Evolutionary conservation across 768 basidiomycete genomes (phyloP).

Genomic region (Pluteus cervinus): DNA sequence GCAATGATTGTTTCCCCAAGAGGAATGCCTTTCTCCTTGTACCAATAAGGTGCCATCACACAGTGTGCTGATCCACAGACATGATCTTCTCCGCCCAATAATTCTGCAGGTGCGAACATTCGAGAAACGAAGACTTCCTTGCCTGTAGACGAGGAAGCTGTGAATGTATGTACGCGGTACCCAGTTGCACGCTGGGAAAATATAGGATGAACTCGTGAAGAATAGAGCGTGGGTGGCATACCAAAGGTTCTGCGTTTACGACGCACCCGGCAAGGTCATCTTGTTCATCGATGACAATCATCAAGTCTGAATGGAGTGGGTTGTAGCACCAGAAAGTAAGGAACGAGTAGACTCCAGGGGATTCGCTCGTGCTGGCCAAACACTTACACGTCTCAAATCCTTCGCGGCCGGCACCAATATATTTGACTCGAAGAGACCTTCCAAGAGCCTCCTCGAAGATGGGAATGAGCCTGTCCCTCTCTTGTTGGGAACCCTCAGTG

Average conservation of each 20-base stretch:
- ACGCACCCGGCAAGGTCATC: conserved; percentile 27
- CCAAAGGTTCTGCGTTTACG: conserved; percentile 26
- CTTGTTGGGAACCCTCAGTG: conserved; percentile 19
- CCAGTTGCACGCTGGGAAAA: conserved; percentile 25
- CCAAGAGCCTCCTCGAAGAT: conserved; percentile 33
- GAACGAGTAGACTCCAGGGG: background rate
- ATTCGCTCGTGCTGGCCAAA: background rate
- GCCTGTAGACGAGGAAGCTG: conserved; percentile 23
- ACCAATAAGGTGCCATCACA: conserved; percentile 45
- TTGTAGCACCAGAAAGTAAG: background rate
- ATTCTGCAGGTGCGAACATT: conserved; percentile 36
- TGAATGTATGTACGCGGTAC: conserved; percentile 31
- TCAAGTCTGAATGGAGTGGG: conserved; percentile 18
- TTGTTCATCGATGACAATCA: conserved; percentile 35
- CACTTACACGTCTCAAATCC: conserved; percentile 25
- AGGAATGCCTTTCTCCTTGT: conserved; percentile 23
- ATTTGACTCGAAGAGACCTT: conserved; percentile 29
- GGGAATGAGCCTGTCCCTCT: conserved; percentile 21
- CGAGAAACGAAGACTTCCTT: conserved; percentile 39
- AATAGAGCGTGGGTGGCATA: conserved; percentile 14
- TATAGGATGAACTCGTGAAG: background rate
- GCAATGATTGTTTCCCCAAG: conserved; percentile 31
- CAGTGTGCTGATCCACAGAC: conserved; percentile 53
- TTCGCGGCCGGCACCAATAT: conserved; percentile 27
- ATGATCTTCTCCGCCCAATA: conserved; percentile 36